Evolutionary conservation across 352 stramenopile species (phyloP), one percentile per base, ranked within the genome.

Genomic region (Elongisporangium anandrum): DNA sequence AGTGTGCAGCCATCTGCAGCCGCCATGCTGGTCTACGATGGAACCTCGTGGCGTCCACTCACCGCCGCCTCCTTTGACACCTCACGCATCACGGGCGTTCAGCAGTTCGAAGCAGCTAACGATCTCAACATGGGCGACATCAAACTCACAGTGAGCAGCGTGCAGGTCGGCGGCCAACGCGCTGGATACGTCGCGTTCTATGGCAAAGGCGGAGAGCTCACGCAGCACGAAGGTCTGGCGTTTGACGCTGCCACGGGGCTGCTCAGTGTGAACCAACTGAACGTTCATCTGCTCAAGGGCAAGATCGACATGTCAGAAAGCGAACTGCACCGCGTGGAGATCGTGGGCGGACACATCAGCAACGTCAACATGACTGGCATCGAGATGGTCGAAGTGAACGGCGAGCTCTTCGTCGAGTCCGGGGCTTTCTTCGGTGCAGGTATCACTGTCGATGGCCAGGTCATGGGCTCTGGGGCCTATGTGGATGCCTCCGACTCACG

Each of bases 401-500:
- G 82, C 16, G 90, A 91, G 66, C 71, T 96, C 23, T 90, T 93
- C 59, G 86, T 97, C 39, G 73, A 89, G 64, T 75, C 84, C 17
- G 82, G 93, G 47, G 79, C 86, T 15, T 95, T 87, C 65, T 83
- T 97, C 24, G 88, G 90, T 19, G 79, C 85, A 10, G 75, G 82
- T 10, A 81, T 97, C 63, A 93, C 75, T 6, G 88, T 97, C 15
- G 81, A 89, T 58, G 90, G 90, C 6, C 85, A 90, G 57, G 89
- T 97, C 19, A 92, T 97, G 72, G 89, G 88, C 29, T 95, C 87
- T 2, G 90, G 90, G 7, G 88, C 90, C 1, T 97, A 97, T 57
- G 80, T 97, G 9, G 90, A 97, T 58, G 78, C 91, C n/a, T 96
- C 85, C 0, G 90, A 97, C 57, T 70, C 57, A 56, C 80, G 90